Conservation (phyloP, 352 stramenopile species). For the Elongisporangium undulatum region DNA sequence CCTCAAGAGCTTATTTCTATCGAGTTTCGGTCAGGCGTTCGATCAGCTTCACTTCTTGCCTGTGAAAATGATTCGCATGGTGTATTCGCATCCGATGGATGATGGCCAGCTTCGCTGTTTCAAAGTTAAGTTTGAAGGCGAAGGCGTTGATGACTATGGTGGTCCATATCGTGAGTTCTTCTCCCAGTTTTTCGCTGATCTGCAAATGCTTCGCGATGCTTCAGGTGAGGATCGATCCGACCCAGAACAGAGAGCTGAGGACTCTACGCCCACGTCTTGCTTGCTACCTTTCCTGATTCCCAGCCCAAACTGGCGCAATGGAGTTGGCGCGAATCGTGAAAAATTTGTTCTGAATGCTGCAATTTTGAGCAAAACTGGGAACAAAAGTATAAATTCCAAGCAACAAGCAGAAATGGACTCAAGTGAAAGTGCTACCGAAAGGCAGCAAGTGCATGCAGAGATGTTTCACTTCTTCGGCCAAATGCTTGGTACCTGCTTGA, state of each 20-base stretch:
- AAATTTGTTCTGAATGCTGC: constrained; percentile 80
- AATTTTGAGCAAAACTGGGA: constrained; percentile 12
- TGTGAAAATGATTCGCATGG: constrained; percentile 70
- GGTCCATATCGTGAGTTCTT: constrained; percentile 93
- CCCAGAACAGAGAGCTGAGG: neutral
- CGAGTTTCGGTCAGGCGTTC: constrained; percentile 83
- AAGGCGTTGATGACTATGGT: constrained; percentile 93
- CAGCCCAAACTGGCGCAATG: constrained; percentile 84
- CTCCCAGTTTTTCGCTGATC: constrained; percentile 74
- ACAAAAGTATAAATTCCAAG: neutral
- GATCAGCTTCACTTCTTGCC: constrained; percentile 85
- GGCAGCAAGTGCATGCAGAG: constrained; percentile 60
- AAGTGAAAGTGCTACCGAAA: constrained; percentile 36
- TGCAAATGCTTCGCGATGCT: constrained; percentile 38
- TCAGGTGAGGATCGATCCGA: neutral
- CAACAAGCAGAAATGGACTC: neutral
- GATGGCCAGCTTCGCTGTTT: constrained; percentile 88
- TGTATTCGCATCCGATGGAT: constrained; percentile 92
- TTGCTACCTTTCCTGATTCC: constrained; percentile 84
- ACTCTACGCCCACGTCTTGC: constrained; percentile 21
- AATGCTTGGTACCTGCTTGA: constrained; percentile 85
- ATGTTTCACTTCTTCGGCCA: constrained; percentile 90
- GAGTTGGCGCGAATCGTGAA: constrained; percentile 71
- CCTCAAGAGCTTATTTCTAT: constrained; percentile 63
- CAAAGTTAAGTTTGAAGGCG: constrained; percentile 94